Evolutionary conservation across 495 filamentous ascomycete genomes (phyloP).

Genomic region (Aspergillus nanangensis): DNA sequence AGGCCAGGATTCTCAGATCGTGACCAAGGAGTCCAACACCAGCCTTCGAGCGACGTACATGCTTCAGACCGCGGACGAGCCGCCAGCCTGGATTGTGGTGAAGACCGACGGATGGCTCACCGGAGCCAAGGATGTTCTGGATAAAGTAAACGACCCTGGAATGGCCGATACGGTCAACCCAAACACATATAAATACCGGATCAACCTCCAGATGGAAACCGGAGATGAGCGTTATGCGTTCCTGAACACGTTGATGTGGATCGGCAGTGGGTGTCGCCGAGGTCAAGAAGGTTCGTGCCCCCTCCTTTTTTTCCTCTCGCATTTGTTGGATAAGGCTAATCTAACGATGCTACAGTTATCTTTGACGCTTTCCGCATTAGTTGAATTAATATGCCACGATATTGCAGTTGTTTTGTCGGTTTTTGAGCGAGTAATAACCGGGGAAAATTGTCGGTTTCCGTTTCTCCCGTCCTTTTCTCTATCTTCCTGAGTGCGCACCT

Average conservation of each 20-base stretch:
- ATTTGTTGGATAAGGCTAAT: not conserved
- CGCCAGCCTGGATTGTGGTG: slow-evolving; percentile 55
- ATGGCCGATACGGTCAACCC: slow-evolving; percentile 51
- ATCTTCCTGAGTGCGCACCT: slow-evolving; percentile 5
- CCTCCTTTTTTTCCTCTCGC: not conserved
- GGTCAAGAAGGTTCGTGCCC: slow-evolving; percentile 47
- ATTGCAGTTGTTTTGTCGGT: slow-evolving; percentile 28
- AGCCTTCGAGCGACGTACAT: slow-evolving; percentile 50
- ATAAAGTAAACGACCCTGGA: slow-evolving; percentile 50
- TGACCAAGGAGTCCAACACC: slow-evolving; percentile 51
- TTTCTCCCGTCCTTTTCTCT: slow-evolving; percentile 4
- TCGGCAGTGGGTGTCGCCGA: slow-evolving; percentile 54
- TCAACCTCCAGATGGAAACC: slow-evolving; percentile 57
- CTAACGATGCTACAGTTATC: slow-evolving; percentile 32
- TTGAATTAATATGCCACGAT: slow-evolving; percentile 29
- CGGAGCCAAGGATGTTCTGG: slow-evolving; percentile 53
- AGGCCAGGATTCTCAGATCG: slow-evolving; percentile 56
- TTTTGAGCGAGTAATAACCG: slow-evolving; percentile 36
- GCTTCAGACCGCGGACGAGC: slow-evolving; percentile 55
- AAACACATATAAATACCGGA: slow-evolving; percentile 52
- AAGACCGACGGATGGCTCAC: slow-evolving; percentile 54
- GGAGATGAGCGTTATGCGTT: slow-evolving; percentile 58
- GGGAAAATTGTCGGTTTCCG: slow-evolving; percentile 25
- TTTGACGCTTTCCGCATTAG: slow-evolving; percentile 45
- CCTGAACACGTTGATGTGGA: slow-evolving; percentile 59